Evolutionary conservation across 2,329 filamentous ascomycete genomes (phyloP), one percentile per base, ranked within the genome.

Genomic region (Xylariaceae sp.): DNA sequence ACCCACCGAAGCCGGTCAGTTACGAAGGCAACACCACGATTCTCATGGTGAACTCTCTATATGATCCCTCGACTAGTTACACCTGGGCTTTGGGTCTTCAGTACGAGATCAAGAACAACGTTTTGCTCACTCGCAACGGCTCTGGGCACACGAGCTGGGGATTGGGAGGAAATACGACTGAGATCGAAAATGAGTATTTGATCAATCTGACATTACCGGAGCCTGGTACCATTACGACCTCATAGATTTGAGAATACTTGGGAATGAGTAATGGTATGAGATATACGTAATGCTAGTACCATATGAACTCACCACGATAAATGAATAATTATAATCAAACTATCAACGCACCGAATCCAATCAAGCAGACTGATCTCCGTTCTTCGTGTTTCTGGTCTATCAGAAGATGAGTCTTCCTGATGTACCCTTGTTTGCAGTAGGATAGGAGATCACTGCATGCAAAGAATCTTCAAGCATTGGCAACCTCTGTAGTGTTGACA

Each of bases 11-110:
- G 40, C 52, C 51, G 15, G 34, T 56, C 18, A 31, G 18, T 4
- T 53, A 60, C 31, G 49, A 50, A 4, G 55, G 57, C 37, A 34
- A 56, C 7, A 45, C 57, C 4, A 55, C 57, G 13, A 60, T 71
- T 24, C 48, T 72, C 37, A 47, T 66, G 44, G 60, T 66, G 4
- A 68, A 66, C 42, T 55, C 64, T 9, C 54, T 61, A 2, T 58
- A 58, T 42, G 68, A 73, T 50, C 67, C 68, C 2, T 60, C 56
- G 26, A 69, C 67, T 2, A 59, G 60, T 18, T 62, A 64, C 38
- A 51, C 55, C 15, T 69, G 64, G 62, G 66, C 63, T 34, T 47
- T 57, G 15, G 58, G 61, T 1, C 48, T 68, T 36, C 54, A 53
- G 35, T 39, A 35, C 8, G 59, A 57, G 44, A 54, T 65, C 45